Evolutionary conservation across 768 basidiomycete genomes (phyloP).

Genomic region (Tubosaeta brunneosetosa): DNA sequence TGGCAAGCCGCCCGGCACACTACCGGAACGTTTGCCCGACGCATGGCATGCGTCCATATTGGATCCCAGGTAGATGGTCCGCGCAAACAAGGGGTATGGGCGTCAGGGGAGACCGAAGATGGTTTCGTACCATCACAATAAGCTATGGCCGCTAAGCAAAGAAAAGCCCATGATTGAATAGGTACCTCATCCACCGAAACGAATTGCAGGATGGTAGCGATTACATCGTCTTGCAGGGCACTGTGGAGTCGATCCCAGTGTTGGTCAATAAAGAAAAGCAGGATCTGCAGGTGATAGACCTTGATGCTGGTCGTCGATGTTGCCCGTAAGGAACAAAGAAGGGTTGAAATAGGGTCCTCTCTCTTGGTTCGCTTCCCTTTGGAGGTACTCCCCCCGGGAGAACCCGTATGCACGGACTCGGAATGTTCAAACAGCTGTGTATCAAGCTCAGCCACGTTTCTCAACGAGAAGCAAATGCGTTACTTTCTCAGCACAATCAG

Average conservation of each 20-base stretch:
- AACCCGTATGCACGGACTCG: constrained; percentile 47
- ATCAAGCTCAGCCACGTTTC: neutral
- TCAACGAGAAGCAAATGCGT: constrained; percentile 6
- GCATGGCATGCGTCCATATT: constrained; percentile 79
- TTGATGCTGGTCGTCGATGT: constrained; percentile 30
- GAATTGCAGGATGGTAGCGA: constrained; percentile 52
- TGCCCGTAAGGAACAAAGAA: constrained; percentile 48
- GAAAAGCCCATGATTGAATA: constrained; percentile 81
- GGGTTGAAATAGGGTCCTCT: constrained; percentile 54
- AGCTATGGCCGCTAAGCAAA: constrained; percentile 74
- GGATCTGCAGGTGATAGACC: constrained; percentile 61
- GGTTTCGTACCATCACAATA: constrained; percentile 36
- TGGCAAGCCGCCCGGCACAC: constrained; percentile 82
- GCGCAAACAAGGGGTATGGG: constrained; percentile 1
- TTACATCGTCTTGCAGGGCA: constrained; percentile 52
- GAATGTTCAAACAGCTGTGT: constrained; percentile 59
- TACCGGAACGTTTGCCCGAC: constrained; percentile 60
- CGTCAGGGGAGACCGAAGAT: constrained; percentile 1
- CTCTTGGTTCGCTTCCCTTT: constrained; percentile 49
- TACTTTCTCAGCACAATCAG: constrained; percentile 72
- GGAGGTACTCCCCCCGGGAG: constrained; percentile 24
- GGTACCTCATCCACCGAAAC: constrained; percentile 58
- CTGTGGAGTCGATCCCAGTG: constrained; percentile 67
- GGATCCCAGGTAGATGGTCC: constrained; percentile 59
- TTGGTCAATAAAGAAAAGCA: constrained; percentile 80